Percentiles rank a stretch among this genome's conserved stretches.
These are phyloP conservation scores for Globisporangium nodosum DNA, from an alignment of 352 stramenopile genomes.

Conservation along the genomic window DNA sequence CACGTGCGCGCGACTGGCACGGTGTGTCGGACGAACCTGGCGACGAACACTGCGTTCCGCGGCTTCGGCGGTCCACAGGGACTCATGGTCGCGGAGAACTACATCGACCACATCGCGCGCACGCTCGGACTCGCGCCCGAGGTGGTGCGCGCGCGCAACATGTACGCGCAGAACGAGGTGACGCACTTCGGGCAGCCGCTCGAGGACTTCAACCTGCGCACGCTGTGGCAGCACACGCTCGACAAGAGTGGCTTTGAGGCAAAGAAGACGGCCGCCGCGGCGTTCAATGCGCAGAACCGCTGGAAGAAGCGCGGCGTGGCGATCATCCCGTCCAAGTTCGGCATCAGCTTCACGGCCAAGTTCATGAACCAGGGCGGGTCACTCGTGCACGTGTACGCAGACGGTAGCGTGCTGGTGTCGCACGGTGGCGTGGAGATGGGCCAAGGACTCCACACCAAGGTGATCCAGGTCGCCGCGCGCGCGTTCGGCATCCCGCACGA, in stretches of 20 bases:
- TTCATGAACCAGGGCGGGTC: slow-evolving; percentile 97
- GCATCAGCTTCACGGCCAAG: slow-evolving; percentile 95
- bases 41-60: slow-evolving; percentile 94
- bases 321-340: slow-evolving; percentile 90
- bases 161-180: slow-evolving; percentile 86
- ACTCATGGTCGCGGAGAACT: slow-evolving; percentile 88
- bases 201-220: slow-evolving; percentile 88
- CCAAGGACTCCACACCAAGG: slow-evolving; percentile 96
- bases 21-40: slow-evolving; percentile 92
- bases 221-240: slow-evolving; percentile 75
- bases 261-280: slow-evolving; percentile 59
- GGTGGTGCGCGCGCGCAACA: slow-evolving; percentile 84
- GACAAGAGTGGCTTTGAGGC: slow-evolving; percentile 63
- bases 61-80: slow-evolving; percentile 95
- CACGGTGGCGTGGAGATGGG: slow-evolving; percentile 98
- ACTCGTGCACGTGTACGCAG: slow-evolving; percentile 94
- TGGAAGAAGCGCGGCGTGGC: slow-evolving; percentile 90
- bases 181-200: slow-evolving; percentile 94
- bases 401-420: slow-evolving; percentile 93
- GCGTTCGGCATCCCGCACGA: slow-evolving; percentile 91
- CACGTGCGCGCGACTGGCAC: slow-evolving; percentile 84
- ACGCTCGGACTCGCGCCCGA: slow-evolving; percentile 63
- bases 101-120: slow-evolving; percentile 94
- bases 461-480: slow-evolving; percentile 84
- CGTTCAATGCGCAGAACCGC: slow-evolving; percentile 90